Conservation (phyloP, 805 yeast genomes). For the Saturnispora dispora region DNA sequence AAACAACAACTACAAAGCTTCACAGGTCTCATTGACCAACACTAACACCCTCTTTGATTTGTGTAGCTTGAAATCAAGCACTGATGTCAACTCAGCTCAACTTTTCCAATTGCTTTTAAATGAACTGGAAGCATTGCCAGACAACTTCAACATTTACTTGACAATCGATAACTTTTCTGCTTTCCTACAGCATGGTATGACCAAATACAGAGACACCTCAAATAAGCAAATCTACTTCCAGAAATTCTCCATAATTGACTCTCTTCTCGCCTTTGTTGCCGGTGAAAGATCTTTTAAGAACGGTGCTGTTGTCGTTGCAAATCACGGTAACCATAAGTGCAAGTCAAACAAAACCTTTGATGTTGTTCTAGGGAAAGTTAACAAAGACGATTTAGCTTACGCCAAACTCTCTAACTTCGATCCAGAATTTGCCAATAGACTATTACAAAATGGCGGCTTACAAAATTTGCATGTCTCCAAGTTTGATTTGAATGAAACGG, state of each 20-base stretch:
- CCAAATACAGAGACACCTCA: slow-evolving; percentile 51
- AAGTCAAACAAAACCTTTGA: slow-evolving; percentile 53
- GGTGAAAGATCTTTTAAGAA: slow-evolving; percentile 44
- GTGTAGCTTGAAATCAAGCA: slow-evolving; percentile 16
- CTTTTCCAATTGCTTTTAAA: slow-evolving; percentile 46
- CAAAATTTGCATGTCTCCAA: slow-evolving; percentile 32
- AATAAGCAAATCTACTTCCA: slow-evolving; percentile 49
- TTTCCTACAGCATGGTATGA: slow-evolving; percentile 41
- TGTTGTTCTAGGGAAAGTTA: slow-evolving; percentile 33
- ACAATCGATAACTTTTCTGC: slow-evolving; percentile 71
- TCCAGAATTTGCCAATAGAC: slow-evolving; percentile 39
- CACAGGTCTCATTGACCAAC: slow-evolving; percentile 14
- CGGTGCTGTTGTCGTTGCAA: slow-evolving; percentile 62
- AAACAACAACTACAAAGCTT: slow-evolving; percentile 14
- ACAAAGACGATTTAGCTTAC: slow-evolving; percentile 63
- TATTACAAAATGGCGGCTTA: slow-evolving; percentile 28
- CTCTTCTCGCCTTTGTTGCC: slow-evolving; percentile 42
- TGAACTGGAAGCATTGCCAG: slow-evolving; percentile 43
- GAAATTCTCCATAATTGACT: slow-evolving; percentile 55
- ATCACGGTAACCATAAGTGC: slow-evolving; percentile 44
- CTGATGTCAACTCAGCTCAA: slow-evolving; percentile 28
- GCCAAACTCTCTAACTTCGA: slow-evolving; percentile 42
- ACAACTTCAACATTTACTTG: slow-evolving; percentile 47
- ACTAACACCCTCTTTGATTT: slow-evolving; percentile 36
- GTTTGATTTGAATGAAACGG: slow-evolving; percentile 37